phyloP scores from a whole-genome alignment of 176 grass and related monocot genomes.

The Oropetium thomaeum region DNA sequence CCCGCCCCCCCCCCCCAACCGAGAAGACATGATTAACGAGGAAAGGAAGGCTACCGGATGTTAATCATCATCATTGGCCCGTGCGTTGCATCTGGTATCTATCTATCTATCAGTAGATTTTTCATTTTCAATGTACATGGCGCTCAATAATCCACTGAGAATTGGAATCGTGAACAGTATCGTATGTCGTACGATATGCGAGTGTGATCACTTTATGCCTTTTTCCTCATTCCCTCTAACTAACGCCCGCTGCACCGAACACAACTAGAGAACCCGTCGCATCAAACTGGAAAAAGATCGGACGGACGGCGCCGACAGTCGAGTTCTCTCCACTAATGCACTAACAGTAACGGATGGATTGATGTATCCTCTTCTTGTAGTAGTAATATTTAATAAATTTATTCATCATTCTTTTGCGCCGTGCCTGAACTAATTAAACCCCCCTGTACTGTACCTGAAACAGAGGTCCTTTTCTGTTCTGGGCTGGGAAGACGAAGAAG shows the following conservation, averaged over 20 bases:
- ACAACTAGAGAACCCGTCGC: neutral
- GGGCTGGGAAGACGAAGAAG: too few species aligned
- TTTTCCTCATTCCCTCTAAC: slow-evolving; percentile 19
- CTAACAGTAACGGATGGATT: too few species aligned
- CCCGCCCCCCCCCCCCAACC: too few species aligned
- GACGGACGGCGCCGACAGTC: neutral
- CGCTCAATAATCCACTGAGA: neutral
- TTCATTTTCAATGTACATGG: slow-evolving; percentile 35
- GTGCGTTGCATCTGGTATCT: neutral
- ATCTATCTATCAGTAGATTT: too few species aligned
- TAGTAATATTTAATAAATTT: too few species aligned
- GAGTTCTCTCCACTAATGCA: neutral
- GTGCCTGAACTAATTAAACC: too few species aligned
- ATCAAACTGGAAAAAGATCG: neutral
- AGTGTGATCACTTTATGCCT: neutral
- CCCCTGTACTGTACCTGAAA: too few species aligned
- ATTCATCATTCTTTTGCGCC: neutral
- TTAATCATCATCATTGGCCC: slow-evolving; percentile 13
- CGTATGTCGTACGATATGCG: neutral
- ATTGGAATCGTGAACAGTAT: neutral
- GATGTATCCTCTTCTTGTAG: too few species aligned
- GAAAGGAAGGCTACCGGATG: neutral
- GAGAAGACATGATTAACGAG: neutral
- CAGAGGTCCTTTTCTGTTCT: too few species aligned
- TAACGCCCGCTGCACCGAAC: neutral